A percentile compares a stretch with the other conserved stretches of the same genome.
phyloP scores from a whole-genome alignment of 164 flowering plant genomes.

The Tetrastigma voinierianum region DNA sequence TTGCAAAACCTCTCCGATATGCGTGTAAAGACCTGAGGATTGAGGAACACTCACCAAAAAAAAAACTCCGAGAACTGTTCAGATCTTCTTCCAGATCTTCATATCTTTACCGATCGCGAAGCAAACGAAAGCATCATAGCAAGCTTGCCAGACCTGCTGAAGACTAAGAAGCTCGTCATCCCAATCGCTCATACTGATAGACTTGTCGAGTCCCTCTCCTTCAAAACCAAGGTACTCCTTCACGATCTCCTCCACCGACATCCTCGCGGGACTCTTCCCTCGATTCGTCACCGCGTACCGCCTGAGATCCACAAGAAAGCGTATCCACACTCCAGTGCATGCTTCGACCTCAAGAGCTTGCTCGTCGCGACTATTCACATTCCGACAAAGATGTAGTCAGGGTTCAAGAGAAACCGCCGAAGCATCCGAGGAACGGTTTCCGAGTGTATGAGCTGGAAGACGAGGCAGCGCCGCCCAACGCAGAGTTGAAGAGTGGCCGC shows the following conservation, averaged over 20 bases:
- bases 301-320: conserved; percentile 14
- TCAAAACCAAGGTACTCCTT: conserved; percentile 4
- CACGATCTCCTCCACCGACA: conserved; percentile 1
- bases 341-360: background rate
- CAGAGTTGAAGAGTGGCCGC: conserved; percentile 22
- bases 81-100: too few species aligned
- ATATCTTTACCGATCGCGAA: conserved; percentile 9
- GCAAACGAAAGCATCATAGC: conserved; percentile 14
- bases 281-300: background rate
- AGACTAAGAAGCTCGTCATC: background rate
- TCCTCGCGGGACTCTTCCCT: background rate
- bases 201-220: background rate
- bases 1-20: too few species aligned
- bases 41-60: too few species aligned
- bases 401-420: conserved; percentile 16
- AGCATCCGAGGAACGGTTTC: background rate
- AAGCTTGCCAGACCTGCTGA: conserved; percentile 21
- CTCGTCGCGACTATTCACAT: conserved; percentile 9
- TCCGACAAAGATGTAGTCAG: conserved; percentile 24
- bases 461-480: conserved; percentile 20
- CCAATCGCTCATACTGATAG: conserved; percentile 16
- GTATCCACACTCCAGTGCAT: background rate
- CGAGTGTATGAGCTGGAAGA: conserved; percentile 19
- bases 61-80: too few species aligned
- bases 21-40: too few species aligned